These are phyloP conservation scores for Exobasidium cylindrosporum DNA, from an alignment of 1,284 basidiomycete species.

Conservation along the genomic window DNA sequence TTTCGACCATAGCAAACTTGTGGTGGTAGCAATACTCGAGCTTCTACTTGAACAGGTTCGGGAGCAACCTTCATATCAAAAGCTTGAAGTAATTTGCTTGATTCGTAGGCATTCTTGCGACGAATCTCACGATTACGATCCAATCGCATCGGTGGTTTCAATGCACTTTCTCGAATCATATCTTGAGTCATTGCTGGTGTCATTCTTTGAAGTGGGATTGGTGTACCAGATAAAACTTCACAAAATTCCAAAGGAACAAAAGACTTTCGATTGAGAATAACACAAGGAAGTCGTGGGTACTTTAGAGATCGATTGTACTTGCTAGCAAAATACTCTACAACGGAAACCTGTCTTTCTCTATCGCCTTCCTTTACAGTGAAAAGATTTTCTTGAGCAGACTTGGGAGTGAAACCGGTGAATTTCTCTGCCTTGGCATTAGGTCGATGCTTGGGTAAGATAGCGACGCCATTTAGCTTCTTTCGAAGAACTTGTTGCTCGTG, in stretches of 20 bases:
- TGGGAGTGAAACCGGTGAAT: conserved; percentile 32
- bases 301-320: neutral
- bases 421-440: conserved; percentile 30
- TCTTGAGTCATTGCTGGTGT: conserved; percentile 14
- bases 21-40: conserved; percentile 53
- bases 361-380: conserved; percentile 27
- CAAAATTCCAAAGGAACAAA: conserved; percentile 36
- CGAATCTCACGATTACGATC: conserved; percentile 28
- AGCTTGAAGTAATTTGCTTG: conserved; percentile 23
- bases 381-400: conserved; percentile 20
- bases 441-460: conserved; percentile 32
- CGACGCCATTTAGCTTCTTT: conserved; percentile 26
- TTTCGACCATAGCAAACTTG: conserved; percentile 45
- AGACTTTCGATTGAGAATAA: neutral
- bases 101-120: conserved; percentile 29
- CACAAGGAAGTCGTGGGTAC: neutral
- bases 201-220: conserved; percentile 24
- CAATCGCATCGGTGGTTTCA: conserved; percentile 24
- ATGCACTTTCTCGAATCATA: conserved; percentile 27
- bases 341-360: neutral
- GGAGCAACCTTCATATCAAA: conserved; percentile 57
- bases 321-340: neutral
- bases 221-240: conserved; percentile 24
- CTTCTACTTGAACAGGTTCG: conserved; percentile 50
- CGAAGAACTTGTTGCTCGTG: conserved; percentile 33